These are phyloP conservation scores for Botrytis squamosa DNA, from an alignment of 2,329 filamentous ascomycete species.

Conservation along the genomic window DNA sequence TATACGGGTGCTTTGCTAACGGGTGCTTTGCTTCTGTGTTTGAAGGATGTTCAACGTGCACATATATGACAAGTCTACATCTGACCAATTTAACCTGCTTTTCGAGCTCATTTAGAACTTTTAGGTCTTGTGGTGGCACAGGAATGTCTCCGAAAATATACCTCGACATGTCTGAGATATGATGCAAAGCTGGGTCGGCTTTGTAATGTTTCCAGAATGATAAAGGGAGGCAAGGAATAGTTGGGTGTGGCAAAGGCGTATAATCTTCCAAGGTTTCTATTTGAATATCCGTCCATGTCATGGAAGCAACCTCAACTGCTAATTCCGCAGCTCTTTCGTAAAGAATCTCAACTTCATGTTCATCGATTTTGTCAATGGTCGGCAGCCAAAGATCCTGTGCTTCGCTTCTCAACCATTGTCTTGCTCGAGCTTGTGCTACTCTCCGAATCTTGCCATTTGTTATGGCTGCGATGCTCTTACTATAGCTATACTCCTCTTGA, in stretches of 20 bases:
- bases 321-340: not conserved
- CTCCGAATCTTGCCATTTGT: not conserved
- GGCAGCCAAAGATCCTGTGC: not conserved
- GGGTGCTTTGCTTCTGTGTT: not conserved
- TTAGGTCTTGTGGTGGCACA: not conserved
- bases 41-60: not conserved
- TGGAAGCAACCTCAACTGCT: not conserved
- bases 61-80: not conserved
- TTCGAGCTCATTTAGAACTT: not conserved
- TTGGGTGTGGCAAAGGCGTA: not conserved
- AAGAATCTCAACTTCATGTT: not conserved
- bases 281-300: not conserved
- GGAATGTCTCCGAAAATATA: not conserved
- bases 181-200: not conserved
- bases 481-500: not conserved
- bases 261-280: not conserved
- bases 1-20: not conserved
- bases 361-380: not conserved
- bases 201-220: not conserved
- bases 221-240: not conserved
- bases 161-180: not conserved
- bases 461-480: not conserved
- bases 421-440: not conserved
- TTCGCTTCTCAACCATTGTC: not conserved
- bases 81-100: not conserved